Evolutionary conservation across 2,329 filamentous ascomycete species (phyloP), one percentile per base, ranked within the genome.

Genomic region (Talaromyces sp.): DNA sequence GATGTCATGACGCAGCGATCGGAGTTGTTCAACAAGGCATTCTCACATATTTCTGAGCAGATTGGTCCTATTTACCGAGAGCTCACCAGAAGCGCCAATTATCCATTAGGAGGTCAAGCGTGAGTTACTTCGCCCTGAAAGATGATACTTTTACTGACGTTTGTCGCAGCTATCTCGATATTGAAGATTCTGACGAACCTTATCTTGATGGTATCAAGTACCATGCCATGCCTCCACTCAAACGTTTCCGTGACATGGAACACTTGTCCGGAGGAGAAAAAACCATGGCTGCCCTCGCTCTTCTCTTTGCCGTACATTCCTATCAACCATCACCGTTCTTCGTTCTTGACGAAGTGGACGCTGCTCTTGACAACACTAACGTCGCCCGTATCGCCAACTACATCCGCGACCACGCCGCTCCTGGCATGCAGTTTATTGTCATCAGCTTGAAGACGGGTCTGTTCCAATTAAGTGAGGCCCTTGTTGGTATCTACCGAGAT

Each of bases 191-290:
- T n/a, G 91, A 96, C 63, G 93, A 96, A 68, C 94, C 94, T 0
- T 99, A 97, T 73, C 84, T 97, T 3, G 91, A 89, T 40, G 94
- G 94, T 33, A 91, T 99, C 75, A 97, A 96, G 70, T 99, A 99
- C 75, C 92, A 97, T 71, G 95, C 94, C 62, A 99, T 97, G 92
- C 94, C 94, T 19, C 94, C 94, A 1, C 84, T 97, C 62, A 99
- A 99, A 78, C 91, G 94, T 46, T 99, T 99, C 83, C 85, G 94
- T 66, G 95, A 99, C 73, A 99, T 99, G 94, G 94, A 99, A 74
- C 94, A 97, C 71, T 80, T 99, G 9, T 96, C 91, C 1, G 94
- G 94, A 67, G 94, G 94, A 57, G 94, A 99, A 77, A 99, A 99
- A 81, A 99, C 94, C 0, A 99, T 99, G 87, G 94, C 94, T 1